Conservation (phyloP, 2,329 filamentous ascomycete genomes). For the Nothopassalora personata region DNA sequence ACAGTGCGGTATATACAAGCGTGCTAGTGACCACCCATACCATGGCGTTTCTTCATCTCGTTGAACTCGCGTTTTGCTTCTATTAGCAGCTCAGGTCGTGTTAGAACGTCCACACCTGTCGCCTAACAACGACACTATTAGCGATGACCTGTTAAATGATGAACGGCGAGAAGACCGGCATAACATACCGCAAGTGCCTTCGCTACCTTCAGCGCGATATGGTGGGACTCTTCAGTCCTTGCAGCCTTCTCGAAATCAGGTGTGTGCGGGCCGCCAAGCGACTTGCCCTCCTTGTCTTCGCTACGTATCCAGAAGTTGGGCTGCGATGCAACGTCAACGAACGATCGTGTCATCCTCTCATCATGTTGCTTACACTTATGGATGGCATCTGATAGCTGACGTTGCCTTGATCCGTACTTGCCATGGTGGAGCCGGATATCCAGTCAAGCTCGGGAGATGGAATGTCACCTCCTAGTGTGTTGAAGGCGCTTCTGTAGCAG, state of each 20-base stretch:
- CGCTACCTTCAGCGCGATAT: slow-evolving; percentile 30
- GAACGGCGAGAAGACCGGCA: slow-evolving; percentile 13
- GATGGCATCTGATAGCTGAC: slow-evolving; percentile 55
- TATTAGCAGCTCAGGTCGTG: slow-evolving; percentile 19
- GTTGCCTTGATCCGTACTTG: slow-evolving; percentile 57
- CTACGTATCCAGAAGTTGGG: slow-evolving; percentile 46
- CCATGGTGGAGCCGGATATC: slow-evolving; percentile 42
- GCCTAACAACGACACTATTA: slow-evolving; percentile 9
- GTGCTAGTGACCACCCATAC: neutral
- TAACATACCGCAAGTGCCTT: slow-evolving; percentile 30
- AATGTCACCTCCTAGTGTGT: slow-evolving; percentile 32
- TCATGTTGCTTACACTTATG: slow-evolving; percentile 35
- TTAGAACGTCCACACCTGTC: slow-evolving; percentile 36
- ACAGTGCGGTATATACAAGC: neutral
- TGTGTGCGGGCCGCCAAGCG: slow-evolving; percentile 36
- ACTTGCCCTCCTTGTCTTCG: slow-evolving; percentile 25
- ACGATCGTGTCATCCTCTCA: neutral
- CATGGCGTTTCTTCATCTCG: slow-evolving; percentile 11
- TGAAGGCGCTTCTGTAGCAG: slow-evolving; percentile 23
- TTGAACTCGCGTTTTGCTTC: slow-evolving; percentile 29
- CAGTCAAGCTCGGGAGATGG: slow-evolving; percentile 39
- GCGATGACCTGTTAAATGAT: slow-evolving; percentile 35
- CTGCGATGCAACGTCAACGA: neutral
- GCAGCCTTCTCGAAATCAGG: slow-evolving; percentile 37
- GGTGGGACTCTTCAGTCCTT: slow-evolving; percentile 35